phyloP scores from a whole-genome alignment of 371 early-diverging fungal species.

The Nosema muscidifuracis region DNA sequence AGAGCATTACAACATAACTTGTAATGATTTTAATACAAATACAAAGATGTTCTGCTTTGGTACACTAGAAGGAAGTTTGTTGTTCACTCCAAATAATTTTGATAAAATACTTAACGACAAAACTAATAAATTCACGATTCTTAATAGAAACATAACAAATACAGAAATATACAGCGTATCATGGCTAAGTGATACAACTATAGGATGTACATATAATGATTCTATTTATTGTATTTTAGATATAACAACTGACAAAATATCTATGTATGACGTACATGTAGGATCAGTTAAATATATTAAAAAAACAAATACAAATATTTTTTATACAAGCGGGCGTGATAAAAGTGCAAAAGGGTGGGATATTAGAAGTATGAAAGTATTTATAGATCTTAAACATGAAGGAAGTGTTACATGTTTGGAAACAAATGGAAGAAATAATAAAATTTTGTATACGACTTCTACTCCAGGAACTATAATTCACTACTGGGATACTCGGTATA shows the following conservation, averaged over 20 bases:
- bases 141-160: conserved; percentile 1
- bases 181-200: background rate
- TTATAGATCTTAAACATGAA: background rate
- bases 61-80: background rate
- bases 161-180: background rate
- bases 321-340: background rate
- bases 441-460: conserved; percentile 18
- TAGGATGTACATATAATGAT: background rate
- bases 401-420: background rate
- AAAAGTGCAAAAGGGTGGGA: background rate
- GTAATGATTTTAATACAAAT: background rate
- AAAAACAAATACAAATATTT: background rate
- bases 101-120: too few relatives aligned
- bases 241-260: background rate
- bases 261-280: background rate
- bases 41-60: background rate
- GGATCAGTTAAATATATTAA: background rate
- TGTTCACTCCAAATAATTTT: background rate
- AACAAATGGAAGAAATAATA: background rate
- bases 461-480: conserved; percentile 17
- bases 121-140: background rate
- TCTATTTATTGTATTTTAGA: background rate
- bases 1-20: background rate
- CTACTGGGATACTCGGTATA: conserved; percentile 21
- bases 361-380: background rate